Base-by-base conservation (phyloP, 2,329 filamentous ascomycete species). In the Monilinia aucupariae region DNA sequence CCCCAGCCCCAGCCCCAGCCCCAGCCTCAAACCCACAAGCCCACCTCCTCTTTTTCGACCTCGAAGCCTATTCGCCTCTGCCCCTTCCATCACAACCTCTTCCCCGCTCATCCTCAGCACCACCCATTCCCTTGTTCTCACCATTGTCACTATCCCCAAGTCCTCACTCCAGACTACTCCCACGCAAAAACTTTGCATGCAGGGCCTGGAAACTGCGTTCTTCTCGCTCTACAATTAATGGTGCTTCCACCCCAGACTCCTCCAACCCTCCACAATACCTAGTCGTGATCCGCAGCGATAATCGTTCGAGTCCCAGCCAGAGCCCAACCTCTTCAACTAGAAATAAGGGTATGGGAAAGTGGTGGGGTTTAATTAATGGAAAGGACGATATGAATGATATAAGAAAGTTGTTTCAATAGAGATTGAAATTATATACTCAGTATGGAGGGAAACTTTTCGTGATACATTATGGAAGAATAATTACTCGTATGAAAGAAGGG, bases 131-230 rank as follows among this genome's bases (percentile, higher is more conserved):
- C 27, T 17, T 39, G 22, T 2, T 13, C 20, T 2, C n/a, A 25
- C 45, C 39, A 20, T 17, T 39, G 22, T 7, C 20, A 7, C 0
- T 9, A 37, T 3, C 25, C 10, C 7, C 25, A 3, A 17, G 10
- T 2, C 4, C 4, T 8, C 1, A 34, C 5, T 15, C 20, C 0
- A 32, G 17, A 1, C 8, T n/a, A 3, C 20, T n/a, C 41, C 27
- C 53, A 20, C 53, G 41, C 41, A 47, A 34, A 25, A 25, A 47
- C 41, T 15, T 58, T n/a, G 17, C n/a, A 2, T 58, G 25, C 41
- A 47, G 54, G 12, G 54, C 27, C 32, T 58, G 54, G 54, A 58
- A 58, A 37, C 15, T 58, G 1, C n/a, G 41, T 12, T n/a, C n/a
- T 30, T 25, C 41, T 8, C 3, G 20, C 27, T 34, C 43, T 1